These are phyloP conservation scores for Stephania japonica DNA, from an alignment of 164 flowering plant species.

Conservation along the genomic window DNA sequence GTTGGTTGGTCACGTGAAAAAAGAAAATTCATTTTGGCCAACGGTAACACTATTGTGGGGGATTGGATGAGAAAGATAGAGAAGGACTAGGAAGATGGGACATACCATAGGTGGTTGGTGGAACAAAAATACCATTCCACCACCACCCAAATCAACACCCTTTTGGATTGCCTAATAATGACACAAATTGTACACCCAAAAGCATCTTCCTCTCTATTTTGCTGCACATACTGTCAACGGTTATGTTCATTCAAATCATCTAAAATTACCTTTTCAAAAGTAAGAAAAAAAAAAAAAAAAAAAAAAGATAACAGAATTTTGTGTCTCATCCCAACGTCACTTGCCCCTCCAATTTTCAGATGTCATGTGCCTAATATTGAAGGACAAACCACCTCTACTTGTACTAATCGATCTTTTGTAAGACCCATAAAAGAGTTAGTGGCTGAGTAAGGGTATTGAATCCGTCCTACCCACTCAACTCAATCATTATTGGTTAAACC, in stretches of 20 bases:
- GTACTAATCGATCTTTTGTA: too few relatives aligned
- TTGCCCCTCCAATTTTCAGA: too few relatives aligned
- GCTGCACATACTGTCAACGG: background rate
- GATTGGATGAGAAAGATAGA: background rate
- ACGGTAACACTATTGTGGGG: background rate
- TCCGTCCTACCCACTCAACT: too few relatives aligned
- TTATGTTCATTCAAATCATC: background rate
- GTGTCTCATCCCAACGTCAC: too few relatives aligned
- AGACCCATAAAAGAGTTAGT: too few relatives aligned
- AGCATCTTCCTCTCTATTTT: background rate
- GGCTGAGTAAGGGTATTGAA: too few relatives aligned
- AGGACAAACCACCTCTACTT: too few relatives aligned
- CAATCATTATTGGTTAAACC: too few relatives aligned
- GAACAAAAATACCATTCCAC: slow-evolving; percentile 3
- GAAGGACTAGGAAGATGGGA: background rate
- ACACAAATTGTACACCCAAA: background rate
- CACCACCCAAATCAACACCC: background rate
- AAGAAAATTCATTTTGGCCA: background rate
- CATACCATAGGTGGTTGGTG: background rate
- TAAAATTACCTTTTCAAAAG: too few relatives aligned
- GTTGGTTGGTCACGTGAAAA: background rate
- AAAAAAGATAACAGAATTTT: too few relatives aligned
- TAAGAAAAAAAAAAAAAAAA: too few relatives aligned
- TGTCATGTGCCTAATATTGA: too few relatives aligned
- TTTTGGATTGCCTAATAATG: slow-evolving; percentile 1